Base-by-base conservation (phyloP, 2,329 filamentous ascomycete species). In the Cadophora sp. region DNA sequence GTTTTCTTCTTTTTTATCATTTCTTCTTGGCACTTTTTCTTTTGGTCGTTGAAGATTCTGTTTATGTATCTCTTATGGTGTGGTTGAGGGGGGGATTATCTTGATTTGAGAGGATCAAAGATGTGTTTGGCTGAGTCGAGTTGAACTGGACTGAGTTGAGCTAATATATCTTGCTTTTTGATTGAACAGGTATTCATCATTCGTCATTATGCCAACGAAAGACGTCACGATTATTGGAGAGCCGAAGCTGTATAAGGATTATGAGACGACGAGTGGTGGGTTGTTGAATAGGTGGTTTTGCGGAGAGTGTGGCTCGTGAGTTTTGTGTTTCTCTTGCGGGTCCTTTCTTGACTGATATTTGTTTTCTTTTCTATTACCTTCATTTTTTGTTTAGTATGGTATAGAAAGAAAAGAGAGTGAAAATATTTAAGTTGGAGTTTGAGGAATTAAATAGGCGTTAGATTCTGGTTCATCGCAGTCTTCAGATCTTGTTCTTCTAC, bases 291-390 rank as follows among this genome's bases (percentile, higher is more conserved):
- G 66, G 18, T 50, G 47, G n/a, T 68, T 65, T 48, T 65, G 66
- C 39, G 66, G 66, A 4, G 66, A 68, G 51, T 65, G 62, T 59
- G 66, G 66, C 39, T 62, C 62, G 58, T 62, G 48, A 47, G 62
- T 62, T 13, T 2, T 13, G 27, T 33, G 4, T 9, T 33, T 33
- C 30, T 53, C 50, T 22, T 24, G n/a, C n/a, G n/a, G n/a, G n/a
- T 22, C 22, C 30, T 41, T 11, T 41, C 16, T 24, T n/a, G n/a
- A n/a, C n/a, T n/a, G n/a, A n/a, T n/a, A n/a, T n/a, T n/a, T n/a
- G n/a, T n/a, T n/a, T n/a, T n/a, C n/a, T 62, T 13, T 2, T 13
- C 45, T 36, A 14, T 24, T 36, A 13, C 24, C 14, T n/a, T n/a
- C n/a, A n/a, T n/a, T 39, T 9, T 39, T 39, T 39, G 11, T 39